A percentile compares a stretch with the other conserved stretches of the same genome.
Conservation (phyloP, 2,329 filamentous ascomycete species). For the Zasmidium cellare region DNA sequence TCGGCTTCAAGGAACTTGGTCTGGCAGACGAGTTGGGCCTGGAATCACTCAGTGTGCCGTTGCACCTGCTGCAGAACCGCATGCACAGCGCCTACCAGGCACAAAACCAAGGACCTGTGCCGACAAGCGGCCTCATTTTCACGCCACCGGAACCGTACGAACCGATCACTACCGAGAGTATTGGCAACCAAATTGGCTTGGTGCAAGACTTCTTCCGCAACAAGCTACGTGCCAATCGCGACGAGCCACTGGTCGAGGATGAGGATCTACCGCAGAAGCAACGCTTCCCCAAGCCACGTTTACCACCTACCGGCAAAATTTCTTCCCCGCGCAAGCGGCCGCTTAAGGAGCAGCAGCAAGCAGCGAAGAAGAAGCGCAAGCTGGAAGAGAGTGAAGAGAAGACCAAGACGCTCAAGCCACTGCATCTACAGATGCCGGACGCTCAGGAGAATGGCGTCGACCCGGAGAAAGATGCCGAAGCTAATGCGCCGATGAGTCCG, state of each 20-base stretch:
- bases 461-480: slow-evolving; percentile 63
- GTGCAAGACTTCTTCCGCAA: slow-evolving; percentile 88
- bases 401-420: slow-evolving; percentile 45
- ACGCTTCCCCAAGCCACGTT: slow-evolving; percentile 61
- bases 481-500: slow-evolving; percentile 81
- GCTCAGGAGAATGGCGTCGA: slow-evolving; percentile 51
- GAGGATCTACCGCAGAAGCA: slow-evolving; percentile 94
- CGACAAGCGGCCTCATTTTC: slow-evolving; percentile 63
- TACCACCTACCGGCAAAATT: slow-evolving; percentile 80
- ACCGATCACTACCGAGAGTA: slow-evolving; percentile 74
- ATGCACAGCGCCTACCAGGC: slow-evolving; percentile 83
- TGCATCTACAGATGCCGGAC: slow-evolving; percentile 48
- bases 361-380: slow-evolving; percentile 87
- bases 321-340: slow-evolving; percentile 80
- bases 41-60: slow-evolving; percentile 82
- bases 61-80: slow-evolving; percentile 89
- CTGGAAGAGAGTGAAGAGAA: slow-evolving; percentile 46
- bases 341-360: slow-evolving; percentile 76
- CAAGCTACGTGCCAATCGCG: slow-evolving; percentile 80
- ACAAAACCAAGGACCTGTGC: slow-evolving; percentile 65
- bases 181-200: slow-evolving; percentile 79
- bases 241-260: slow-evolving; percentile 85
- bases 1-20: slow-evolving; percentile 93
- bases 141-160: slow-evolving; percentile 69
- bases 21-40: slow-evolving; percentile 88